Percentiles rank a stretch among this genome's conserved stretches.
These are phyloP conservation scores for Floccularia luteovirens DNA, from an alignment of 768 basidiomycete species.

Conservation along the genomic window DNA sequence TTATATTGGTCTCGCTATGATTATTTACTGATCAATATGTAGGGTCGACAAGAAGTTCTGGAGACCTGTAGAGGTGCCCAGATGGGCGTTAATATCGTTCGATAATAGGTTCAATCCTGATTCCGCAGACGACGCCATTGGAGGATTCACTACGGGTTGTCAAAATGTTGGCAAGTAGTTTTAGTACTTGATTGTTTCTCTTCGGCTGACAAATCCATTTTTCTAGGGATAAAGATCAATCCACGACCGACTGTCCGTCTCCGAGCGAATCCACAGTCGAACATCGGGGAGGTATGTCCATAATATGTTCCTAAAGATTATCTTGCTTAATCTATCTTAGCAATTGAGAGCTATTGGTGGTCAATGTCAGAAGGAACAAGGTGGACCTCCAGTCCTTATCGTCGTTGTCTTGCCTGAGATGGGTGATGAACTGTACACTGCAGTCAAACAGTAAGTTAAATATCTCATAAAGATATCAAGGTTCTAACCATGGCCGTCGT, in stretches of 20 bases:
- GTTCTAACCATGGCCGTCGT: neutral
- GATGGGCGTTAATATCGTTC: slow-evolving; percentile 23
- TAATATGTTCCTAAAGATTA: neutral
- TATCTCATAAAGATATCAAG: neutral
- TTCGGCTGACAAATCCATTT: no score
- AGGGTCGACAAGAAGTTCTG: slow-evolving; percentile 69
- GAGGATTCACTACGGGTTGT: no score
- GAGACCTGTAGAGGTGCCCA: slow-evolving; percentile 38
- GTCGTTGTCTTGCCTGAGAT: slow-evolving; percentile 67
- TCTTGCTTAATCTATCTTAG: slow-evolving; percentile 25
- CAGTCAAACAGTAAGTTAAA: slow-evolving; percentile 31
- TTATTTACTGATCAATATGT: slow-evolving; percentile 27
- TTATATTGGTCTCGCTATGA: slow-evolving; percentile 5
- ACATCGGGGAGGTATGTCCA: slow-evolving; percentile 29
- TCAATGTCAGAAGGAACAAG: slow-evolving; percentile 29
- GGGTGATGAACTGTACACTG: slow-evolving; percentile 63
- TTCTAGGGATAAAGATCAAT: no score
- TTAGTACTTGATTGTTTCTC: no score
- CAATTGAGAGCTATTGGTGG: slow-evolving; percentile 47
- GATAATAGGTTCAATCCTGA: slow-evolving; percentile 36
- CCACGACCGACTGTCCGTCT: no score
- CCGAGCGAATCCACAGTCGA: slow-evolving; percentile 53
- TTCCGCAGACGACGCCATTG: slow-evolving; percentile 40
- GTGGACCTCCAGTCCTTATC: slow-evolving; percentile 41
- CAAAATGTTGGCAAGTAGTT: no score